Evolutionary conservation across 805 yeast species (phyloP).

Genomic region (Candida ovalis): DNA sequence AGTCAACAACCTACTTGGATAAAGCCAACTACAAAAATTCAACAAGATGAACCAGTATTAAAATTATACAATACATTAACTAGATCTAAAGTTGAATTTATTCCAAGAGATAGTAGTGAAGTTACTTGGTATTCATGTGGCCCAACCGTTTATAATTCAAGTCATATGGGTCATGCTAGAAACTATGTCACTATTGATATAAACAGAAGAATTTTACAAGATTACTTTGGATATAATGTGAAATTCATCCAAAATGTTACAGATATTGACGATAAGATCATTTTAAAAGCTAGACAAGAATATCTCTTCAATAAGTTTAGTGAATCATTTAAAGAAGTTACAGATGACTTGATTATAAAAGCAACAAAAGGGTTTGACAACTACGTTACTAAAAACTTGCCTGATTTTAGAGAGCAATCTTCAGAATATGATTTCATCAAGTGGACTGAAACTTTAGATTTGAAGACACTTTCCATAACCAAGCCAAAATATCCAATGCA

Average conservation of each 20-base stretch:
- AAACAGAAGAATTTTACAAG: slow-evolving; percentile 81
- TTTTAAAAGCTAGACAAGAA: slow-evolving; percentile 88
- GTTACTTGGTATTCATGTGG: slow-evolving; percentile 98
- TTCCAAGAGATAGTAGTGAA: slow-evolving; percentile 59
- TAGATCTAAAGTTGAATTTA: slow-evolving; percentile 69
- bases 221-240: slow-evolving; percentile 88
- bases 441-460: slow-evolving; percentile 53
- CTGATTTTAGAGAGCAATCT: slow-evolving; percentile 32
- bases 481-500: slow-evolving; percentile 91
- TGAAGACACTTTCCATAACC: slow-evolving; percentile 44
- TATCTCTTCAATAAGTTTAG: slow-evolving; percentile 67
- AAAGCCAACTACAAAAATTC: slow-evolving; percentile 21
- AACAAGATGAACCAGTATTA: slow-evolving; percentile 37
- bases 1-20: slow-evolving; percentile 28
- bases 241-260: slow-evolving; percentile 94
- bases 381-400: slow-evolving; percentile 55
- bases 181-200: slow-evolving; percentile 94
- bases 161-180: slow-evolving; percentile 98
- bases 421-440: slow-evolving; percentile 35
- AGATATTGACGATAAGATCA: slow-evolving; percentile 97
- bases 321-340: slow-evolving; percentile 28
- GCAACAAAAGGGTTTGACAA: slow-evolving; percentile 41
- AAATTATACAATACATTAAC: slow-evolving; percentile 82
- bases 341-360: slow-evolving; percentile 35
- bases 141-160: slow-evolving; percentile 93